Base-by-base conservation (phyloP, 768 basidiomycete species). In the Leccinum sublutescens region DNA sequence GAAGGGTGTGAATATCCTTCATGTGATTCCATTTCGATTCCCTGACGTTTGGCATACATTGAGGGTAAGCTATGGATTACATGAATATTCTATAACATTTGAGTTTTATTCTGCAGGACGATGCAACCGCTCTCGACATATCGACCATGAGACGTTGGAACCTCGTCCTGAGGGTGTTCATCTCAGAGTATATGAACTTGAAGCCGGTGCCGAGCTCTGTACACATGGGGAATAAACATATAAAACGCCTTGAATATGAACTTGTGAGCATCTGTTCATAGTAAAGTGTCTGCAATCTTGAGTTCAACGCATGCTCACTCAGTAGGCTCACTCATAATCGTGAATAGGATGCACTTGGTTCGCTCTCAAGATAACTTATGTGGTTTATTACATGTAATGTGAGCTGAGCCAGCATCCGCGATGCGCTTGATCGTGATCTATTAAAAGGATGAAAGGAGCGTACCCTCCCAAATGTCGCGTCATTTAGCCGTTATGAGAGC, bases 111-210 rank as follows among this genome's bases (percentile, higher is more conserved):
- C 60, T 65, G 5, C 57, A 97, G 95, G 97, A 99, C 72, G 91
- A 98, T 73, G 93, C 88, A 8, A 82, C 86, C 21, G 93, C 89
- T 1, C 78, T 98, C 48, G 89, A 98, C 67, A 75, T 91, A 49
- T 82, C 89, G 8, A 95, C 93, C 0, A 83, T 98, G 81, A 83
- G 87, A 50, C 80, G 90, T 23, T 98, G 97, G 97, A 91, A 91
- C 69, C 76, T 95, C 31, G 81, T 99, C 54, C 70, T 98, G 40
- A 81, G 96, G 33, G 84, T 97, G 1, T 95, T 98, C 69, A 82
- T 93, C 66, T 80, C 89, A 1, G 97, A 98, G 75, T 99, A 98
- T 73, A 81, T 98, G 2, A 82, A 88, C 57, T 72, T 93, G 50
- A 78, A 73, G 11, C 86, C 90, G 0, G 74, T 79, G 25, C 71